These are phyloP conservation scores for Harringtonia aguacate DNA, from an alignment of 2,329 filamentous ascomycete species.

Conservation along the genomic window DNA sequence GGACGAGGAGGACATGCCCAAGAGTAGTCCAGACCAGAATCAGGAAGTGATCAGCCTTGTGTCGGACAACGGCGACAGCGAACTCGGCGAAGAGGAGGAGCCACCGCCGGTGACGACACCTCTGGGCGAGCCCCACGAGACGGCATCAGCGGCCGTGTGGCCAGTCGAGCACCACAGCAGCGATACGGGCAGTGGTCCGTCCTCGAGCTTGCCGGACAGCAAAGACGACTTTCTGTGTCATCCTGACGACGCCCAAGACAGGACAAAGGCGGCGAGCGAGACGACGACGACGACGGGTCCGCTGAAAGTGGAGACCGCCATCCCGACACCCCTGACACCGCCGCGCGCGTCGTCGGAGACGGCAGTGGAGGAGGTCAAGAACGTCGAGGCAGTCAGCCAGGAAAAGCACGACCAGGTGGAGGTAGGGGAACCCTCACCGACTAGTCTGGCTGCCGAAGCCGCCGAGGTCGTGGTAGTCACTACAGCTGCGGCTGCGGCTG, in stretches of 20 bases:
- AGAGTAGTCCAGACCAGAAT: slow-evolving; percentile 2
- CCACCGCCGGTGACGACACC: slow-evolving; percentile 10
- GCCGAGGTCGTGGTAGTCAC: too few species aligned
- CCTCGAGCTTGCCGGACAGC: neutral
- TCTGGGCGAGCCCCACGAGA: slow-evolving; percentile 1
- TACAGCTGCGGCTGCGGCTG: too few species aligned
- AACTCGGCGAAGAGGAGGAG: slow-evolving; percentile 10
- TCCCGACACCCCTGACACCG: slow-evolving; percentile 8
- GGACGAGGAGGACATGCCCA: neutral
- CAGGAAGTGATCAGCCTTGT: slow-evolving; percentile 12
- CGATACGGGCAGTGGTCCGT: slow-evolving; percentile 1
- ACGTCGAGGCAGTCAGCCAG: neutral
- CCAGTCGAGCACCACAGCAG: slow-evolving; percentile 6
- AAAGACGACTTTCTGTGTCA: neutral
- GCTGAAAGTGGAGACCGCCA: neutral
- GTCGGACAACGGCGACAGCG: slow-evolving; percentile 13
- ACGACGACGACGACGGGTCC: neutral
- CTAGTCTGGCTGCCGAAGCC: too few species aligned
- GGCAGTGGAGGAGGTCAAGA: neutral
- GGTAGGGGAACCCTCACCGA: too few species aligned
- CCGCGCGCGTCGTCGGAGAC: slow-evolving; percentile 6
- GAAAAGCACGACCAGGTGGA: neutral
- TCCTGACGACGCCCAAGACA: neutral
- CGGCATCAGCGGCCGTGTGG: slow-evolving; percentile 4
- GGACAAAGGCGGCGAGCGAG: neutral